These are phyloP conservation scores for Neospermospora avenae DNA, from an alignment of 2,329 filamentous ascomycete species.

Conservation along the genomic window DNA sequence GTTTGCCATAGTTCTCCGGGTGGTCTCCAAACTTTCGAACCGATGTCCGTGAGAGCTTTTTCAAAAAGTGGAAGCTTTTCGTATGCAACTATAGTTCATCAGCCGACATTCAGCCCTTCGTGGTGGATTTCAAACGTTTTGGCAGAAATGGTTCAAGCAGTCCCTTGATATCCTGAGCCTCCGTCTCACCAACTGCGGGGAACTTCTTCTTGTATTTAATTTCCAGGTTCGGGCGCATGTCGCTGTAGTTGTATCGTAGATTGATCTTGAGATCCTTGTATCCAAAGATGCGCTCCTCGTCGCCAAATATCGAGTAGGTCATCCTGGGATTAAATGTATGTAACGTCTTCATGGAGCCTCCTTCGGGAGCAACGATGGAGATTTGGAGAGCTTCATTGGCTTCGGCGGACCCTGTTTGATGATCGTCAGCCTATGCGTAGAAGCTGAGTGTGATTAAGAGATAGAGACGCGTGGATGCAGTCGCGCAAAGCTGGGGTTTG, in stretches of 20 bases:
- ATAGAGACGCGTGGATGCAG: not conserved
- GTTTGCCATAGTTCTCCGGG: slow-evolving; percentile 69
- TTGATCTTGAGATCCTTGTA: slow-evolving; percentile 79
- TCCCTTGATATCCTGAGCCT: slow-evolving; percentile 65
- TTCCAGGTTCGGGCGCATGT: slow-evolving; percentile 75
- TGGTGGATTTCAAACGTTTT: slow-evolving; percentile 46
- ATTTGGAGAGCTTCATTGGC: slow-evolving; percentile 56
- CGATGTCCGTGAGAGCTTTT: slow-evolving; percentile 45
- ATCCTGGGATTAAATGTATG: slow-evolving; percentile 78
- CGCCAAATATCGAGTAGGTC: slow-evolving; percentile 89
- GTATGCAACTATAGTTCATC: slow-evolving; percentile 56
- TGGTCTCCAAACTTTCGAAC: slow-evolving; percentile 56
- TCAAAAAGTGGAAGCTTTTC: slow-evolving; percentile 61
- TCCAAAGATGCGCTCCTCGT: slow-evolving; percentile 89
- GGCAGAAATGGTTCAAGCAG: slow-evolving; percentile 59
- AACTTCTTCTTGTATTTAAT: slow-evolving; percentile 72
- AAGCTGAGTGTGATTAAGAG: not conserved
- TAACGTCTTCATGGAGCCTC: slow-evolving; percentile 51
- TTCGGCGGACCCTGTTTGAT: slow-evolving; percentile 30
- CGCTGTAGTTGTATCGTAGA: slow-evolving; percentile 62
- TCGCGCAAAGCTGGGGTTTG: slow-evolving; percentile 3
- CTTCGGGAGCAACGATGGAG: slow-evolving; percentile 52
- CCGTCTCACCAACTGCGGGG: slow-evolving; percentile 61
- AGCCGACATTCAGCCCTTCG: not conserved
- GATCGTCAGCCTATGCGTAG: not conserved